These are phyloP conservation scores for Anethum foeniculum DNA, from an alignment of 140 eudicot genomes.

Conservation along the genomic window DNA sequence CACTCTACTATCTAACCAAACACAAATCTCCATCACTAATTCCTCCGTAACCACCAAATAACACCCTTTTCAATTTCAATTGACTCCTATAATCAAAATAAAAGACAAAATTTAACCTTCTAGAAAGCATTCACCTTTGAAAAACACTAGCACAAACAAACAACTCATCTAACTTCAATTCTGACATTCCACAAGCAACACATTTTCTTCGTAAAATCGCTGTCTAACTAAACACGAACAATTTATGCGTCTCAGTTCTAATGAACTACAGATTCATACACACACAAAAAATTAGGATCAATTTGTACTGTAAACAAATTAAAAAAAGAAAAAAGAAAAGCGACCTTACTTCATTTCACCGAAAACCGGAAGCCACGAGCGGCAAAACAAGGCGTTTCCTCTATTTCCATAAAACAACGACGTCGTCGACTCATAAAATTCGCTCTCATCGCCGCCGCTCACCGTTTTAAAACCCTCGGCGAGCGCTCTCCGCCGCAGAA, in stretches of 20 bases:
- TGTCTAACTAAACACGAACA: neutral
- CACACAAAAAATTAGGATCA: neutral
- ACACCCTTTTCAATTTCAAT: neutral
- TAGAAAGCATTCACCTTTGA: too few species aligned
- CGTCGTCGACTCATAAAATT: conserved; percentile 38
- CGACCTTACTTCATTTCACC: conserved; percentile 48
- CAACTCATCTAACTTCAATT: neutral
- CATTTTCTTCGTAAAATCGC: neutral
- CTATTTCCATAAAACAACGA: conserved; percentile 53
- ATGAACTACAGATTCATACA: neutral
- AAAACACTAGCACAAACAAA: neutral
- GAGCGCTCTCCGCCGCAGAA: conserved; percentile 56
- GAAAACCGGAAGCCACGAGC: conserved; percentile 75
- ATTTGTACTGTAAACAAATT: neutral
- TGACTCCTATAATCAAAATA: too few species aligned
- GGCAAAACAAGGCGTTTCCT: conserved; percentile 83
- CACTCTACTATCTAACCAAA: too few species aligned
- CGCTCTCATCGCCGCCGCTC: conserved; percentile 19
- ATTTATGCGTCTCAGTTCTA: neutral
- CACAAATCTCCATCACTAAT: too few species aligned
- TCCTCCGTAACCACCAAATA: neutral
- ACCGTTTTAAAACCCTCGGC: conserved; percentile 64
- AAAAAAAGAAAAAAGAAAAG: neutral
- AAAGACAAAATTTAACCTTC: too few species aligned
- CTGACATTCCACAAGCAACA: neutral